Conservation (phyloP, 1,139 yeast genomes). For the Wickerhamomyces sp. region DNA sequence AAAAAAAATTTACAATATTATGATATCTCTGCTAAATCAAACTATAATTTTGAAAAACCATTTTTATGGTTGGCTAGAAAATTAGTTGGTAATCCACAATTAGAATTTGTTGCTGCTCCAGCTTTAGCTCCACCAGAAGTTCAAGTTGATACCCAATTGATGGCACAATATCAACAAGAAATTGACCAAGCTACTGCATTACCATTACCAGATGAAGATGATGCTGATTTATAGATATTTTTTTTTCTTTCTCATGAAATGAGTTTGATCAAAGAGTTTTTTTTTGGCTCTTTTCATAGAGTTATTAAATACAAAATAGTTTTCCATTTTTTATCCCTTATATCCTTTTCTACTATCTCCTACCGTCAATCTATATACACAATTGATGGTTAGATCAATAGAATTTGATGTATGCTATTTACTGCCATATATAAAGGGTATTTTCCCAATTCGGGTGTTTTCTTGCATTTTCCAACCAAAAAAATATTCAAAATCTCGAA, state of each 20-base stretch:
- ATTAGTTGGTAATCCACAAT: slow-evolving; percentile 95
- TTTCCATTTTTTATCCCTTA: neutral
- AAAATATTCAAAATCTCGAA: too few relatives aligned
- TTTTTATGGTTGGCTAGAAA: slow-evolving; percentile 99
- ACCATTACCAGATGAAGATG: slow-evolving; percentile 99
- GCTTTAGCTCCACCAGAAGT: slow-evolving; percentile 99
- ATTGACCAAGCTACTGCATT: slow-evolving; percentile 99
- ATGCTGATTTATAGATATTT: slow-evolving; percentile 91
- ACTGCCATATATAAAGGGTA: too few relatives aligned
- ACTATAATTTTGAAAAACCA: slow-evolving; percentile 99
- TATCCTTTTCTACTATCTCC: too few relatives aligned
- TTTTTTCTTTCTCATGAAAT: neutral
- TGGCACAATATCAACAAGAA: slow-evolving; percentile 98
- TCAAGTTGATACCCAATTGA: slow-evolving; percentile 89
- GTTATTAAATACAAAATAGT: neutral
- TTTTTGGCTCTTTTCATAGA: too few relatives aligned
- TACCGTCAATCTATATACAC: too few relatives aligned
- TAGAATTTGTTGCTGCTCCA: slow-evolving; percentile 98
- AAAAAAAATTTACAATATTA: slow-evolving; percentile 99
- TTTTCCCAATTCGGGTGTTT: too few relatives aligned
- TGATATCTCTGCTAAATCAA: slow-evolving; percentile 99
- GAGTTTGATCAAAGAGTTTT: neutral
- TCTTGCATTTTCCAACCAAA: too few relatives aligned
- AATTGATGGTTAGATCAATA: too few relatives aligned
- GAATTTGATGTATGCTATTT: too few relatives aligned